phyloP scores from a whole-genome alignment of 2,329 filamentous ascomycete species.

The Hypoxylon rubiginosum region DNA sequence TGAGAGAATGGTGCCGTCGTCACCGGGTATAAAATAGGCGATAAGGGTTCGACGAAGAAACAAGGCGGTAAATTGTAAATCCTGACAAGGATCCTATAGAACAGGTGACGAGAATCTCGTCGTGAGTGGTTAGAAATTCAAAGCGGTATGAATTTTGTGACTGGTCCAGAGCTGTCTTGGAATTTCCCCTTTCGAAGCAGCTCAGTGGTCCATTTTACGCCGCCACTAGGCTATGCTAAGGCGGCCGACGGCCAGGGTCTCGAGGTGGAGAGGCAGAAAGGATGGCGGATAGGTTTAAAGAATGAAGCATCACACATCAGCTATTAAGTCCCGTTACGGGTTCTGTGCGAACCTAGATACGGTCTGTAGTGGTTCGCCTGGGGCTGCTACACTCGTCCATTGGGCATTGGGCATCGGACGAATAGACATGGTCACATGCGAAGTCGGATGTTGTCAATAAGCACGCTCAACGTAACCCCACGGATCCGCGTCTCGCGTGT shows the following conservation, averaged over 20 bases:
- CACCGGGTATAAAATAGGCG: conserved; percentile 28
- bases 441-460: conserved; percentile 15
- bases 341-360: conserved; percentile 31
- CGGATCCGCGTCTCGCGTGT: conserved; percentile 30
- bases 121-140: conserved; percentile 43
- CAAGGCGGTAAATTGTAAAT: conserved; percentile 34
- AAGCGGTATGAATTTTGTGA: conserved; percentile 43
- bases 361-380: conserved; percentile 16
- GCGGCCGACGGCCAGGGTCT: conserved; percentile 5
- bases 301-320: conserved; percentile 14
- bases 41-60: conserved; percentile 26
- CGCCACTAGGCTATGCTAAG: conserved; percentile 3
- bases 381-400: conserved; percentile 21
- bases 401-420: conserved; percentile 20
- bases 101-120: conserved; percentile 14
- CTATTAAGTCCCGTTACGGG: conserved; percentile 28
- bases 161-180: conserved; percentile 41
- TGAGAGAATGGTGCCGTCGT: conserved; percentile 26
- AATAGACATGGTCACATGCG: conserved; percentile 34
- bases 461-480: conserved; percentile 17
- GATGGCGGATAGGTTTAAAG: conserved; percentile 2
- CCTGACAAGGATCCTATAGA: conserved; percentile 21
- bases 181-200: conserved; percentile 30
- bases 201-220: conserved; percentile 37
- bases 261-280: conserved; percentile 21